Base-by-base conservation (phyloP, 2,329 filamentous ascomycete genomes). In the Teratosphaeria epicoccoides region DNA sequence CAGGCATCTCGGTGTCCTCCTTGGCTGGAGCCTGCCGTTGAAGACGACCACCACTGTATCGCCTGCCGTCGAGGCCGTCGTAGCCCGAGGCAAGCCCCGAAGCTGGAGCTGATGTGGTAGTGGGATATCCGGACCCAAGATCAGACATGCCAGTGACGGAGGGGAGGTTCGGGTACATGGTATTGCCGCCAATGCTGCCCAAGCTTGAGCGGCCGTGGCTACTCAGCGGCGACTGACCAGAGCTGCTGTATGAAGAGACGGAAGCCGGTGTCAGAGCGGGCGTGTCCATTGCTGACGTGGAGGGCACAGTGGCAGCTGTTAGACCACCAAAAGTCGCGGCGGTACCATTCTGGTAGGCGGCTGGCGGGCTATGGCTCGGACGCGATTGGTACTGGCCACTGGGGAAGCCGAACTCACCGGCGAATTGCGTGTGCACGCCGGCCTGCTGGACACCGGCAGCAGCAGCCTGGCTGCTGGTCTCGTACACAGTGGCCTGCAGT, bases 401-500 rank as follows among this genome's bases (percentile, higher is more conserved):
- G 17, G 75, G 71, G 48, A 79, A 75, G 65, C 77, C 79, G 52
- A 64, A 64, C 51, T 64, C 65, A 50, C 62, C 64, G 17, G 66
- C 59, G 57, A 64, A 65, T 43, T 67, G 64, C 62, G 85, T 83
- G 65, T 88, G 84, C 14, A 80, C 73, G 54, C 83, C 83, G 48
- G 86, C 82, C 56, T 89, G 82, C 61, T 87, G 85, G 53, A 94
- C 80, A 52, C 87, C 86, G 43, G 85, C 84, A 11, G 82, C 82
- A 2, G 88, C 87, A 26, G 88, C 84, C 48, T 89, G 84, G 49
- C 62, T 65, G 51, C 89, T 84, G 68, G 85, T 95, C 72, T 97
- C 93, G 67, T 97, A 97, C 47, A 97, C 88, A 45, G 91, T 96
- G 58, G 85, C 84, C 71, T 96, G 90, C 77, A 97, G 91, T 71